Evolutionary conservation across 192 early-diverging fungal species (phyloP).

Genomic region (Backusella australiensis): DNA sequence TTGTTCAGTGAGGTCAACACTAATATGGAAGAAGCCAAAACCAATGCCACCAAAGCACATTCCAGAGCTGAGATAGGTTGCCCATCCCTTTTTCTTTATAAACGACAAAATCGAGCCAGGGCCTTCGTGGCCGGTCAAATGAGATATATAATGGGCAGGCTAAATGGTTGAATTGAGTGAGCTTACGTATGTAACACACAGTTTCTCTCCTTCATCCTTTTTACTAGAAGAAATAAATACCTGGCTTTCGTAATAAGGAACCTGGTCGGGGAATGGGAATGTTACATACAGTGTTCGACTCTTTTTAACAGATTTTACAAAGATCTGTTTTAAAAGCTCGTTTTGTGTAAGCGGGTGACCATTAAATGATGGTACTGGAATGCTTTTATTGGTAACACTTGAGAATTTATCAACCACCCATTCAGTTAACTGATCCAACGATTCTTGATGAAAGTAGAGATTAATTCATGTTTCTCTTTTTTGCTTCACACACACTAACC

Average conservation of each 20-base stretch:
- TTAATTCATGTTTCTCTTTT: neutral
- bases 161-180: slow-evolving; percentile 18
- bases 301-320: slow-evolving; percentile 69
- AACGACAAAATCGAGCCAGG: slow-evolving; percentile 76
- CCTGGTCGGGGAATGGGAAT: slow-evolving; percentile 80
- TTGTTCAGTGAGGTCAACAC: slow-evolving; percentile 70
- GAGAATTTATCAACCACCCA: slow-evolving; percentile 83
- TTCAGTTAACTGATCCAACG: slow-evolving; percentile 71
- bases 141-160: slow-evolving; percentile 73
- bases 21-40: slow-evolving; percentile 76
- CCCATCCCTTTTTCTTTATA: slow-evolving; percentile 86
- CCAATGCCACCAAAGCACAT: slow-evolving; percentile 33
- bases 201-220: neutral
- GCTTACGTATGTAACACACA: neutral
- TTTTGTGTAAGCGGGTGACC: slow-evolving; percentile 67
- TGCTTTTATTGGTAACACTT: slow-evolving; percentile 63
- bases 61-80: slow-evolving; percentile 60
- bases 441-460: slow-evolving; percentile 43
- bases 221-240: slow-evolving; percentile 12
- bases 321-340: slow-evolving; percentile 59
- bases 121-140: slow-evolving; percentile 86
- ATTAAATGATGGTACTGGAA: slow-evolving; percentile 61
- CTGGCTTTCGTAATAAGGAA: slow-evolving; percentile 41
- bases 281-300: slow-evolving; percentile 62
- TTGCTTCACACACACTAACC: slow-evolving; percentile 21